A percentile compares a stretch with the other conserved stretches of the same genome.
These are phyloP conservation scores for Luzula sylvatica DNA, from an alignment of 176 grass and related monocot genomes.

Conservation along the genomic window DNA sequence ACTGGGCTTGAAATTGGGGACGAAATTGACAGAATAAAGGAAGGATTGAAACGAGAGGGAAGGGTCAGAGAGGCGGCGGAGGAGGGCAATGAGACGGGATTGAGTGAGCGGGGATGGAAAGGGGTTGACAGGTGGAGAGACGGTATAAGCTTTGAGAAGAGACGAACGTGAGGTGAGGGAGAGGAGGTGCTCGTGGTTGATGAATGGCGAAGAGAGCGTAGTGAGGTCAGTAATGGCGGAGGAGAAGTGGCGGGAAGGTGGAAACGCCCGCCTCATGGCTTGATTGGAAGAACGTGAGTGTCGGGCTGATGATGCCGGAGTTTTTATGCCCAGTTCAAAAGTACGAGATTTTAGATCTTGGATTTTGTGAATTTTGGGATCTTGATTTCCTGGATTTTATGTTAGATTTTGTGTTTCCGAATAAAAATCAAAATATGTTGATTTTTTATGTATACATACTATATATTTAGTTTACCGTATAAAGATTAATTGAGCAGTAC, in stretches of 20 bases:
- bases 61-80: conserved; percentile 12
- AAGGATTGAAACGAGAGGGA: conserved; percentile 18
- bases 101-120: conserved; percentile 20
- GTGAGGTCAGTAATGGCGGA: not conserved
- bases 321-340: too few species aligned
- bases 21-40: conserved; percentile 15
- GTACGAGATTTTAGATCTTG: too few species aligned
- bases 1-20: conserved; percentile 12
- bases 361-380: too few species aligned
- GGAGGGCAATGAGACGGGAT: conserved; percentile 17
- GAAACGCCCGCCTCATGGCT: not conserved
- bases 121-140: conserved; percentile 23
- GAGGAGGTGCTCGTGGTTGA: conserved; percentile 9
- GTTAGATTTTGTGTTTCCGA: too few species aligned
- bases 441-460: too few species aligned
- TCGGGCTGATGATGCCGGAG: too few species aligned
- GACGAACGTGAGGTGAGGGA: conserved; percentile 14
- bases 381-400: too few species aligned
- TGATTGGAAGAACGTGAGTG: not conserved
- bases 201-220: not conserved
- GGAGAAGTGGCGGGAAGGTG: not conserved
- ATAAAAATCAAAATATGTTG: too few species aligned
- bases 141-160: conserved; percentile 18
- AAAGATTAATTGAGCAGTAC: too few species aligned
- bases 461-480: too few species aligned